Base-by-base conservation (phyloP, 768 basidiomycete genomes). In the Astraeus odoratus region DNA sequence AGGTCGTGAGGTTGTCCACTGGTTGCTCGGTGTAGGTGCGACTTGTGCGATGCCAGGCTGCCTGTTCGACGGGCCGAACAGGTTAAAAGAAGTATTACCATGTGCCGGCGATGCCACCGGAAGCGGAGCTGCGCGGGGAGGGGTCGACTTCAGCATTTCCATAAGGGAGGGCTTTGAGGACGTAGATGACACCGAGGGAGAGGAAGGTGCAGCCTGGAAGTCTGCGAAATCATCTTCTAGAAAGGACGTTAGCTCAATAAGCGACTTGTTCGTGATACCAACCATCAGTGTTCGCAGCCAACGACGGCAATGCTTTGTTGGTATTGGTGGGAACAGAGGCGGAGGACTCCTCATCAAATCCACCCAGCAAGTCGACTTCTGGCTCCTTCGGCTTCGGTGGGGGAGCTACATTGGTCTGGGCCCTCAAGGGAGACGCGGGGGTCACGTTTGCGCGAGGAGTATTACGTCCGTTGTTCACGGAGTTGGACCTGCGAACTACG, bases 181-280 rank as follows among this genome's bases (percentile, higher is more conserved):
- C 46, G 67, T 55, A 36, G 63, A 49, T 19, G 70, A 68, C 5
- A 61, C 57, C 8, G 61, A 50, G 19, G 66, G 51, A 39, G 66
- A 66, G 12, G 69, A 56, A 15, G 84, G 85, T 2, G 83, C 86
- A 16, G 78, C 80, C 61, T 88, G 83, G 70, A 92, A 92, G 60
- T 91, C 89, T 41, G 77, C 81, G 53, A 92, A 92, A 40, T 92
- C 89, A 51, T 92, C 89, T 55, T 87, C 86, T 76, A 46, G 46
- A 18, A 46, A 42, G n/a, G 39, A 54, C 20, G 53, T 49, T 18
- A 52, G 46, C 43, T 39, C 26, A 35, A 25, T 26, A 38, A 31
- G 24, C 18, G 30, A 25, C 4, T 16, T 25, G 3, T 39, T 20
- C 4, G 26, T 38, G 37, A 25, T 20, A 19, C 8, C 51, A 18